phyloP scores from a whole-genome alignment of 148 eudicot species.

The Cornus controversa region DNA sequence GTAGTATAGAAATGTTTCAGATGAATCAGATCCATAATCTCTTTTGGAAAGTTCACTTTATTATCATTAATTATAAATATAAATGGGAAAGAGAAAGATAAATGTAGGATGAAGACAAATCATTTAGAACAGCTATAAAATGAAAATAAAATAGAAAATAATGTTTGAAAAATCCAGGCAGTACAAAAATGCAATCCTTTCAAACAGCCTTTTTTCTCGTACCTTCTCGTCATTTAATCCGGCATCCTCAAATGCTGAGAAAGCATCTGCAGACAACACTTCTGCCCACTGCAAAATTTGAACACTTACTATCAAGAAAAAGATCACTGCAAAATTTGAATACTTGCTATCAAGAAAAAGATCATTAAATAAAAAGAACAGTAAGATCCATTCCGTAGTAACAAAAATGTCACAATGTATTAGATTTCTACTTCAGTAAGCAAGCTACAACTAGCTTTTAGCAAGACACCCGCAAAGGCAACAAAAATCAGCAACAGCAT shows the following conservation, averaged over 20 bases:
- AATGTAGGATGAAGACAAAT: too few species aligned
- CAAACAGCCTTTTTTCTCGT: conserved; percentile 4
- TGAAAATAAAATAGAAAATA: conserved; percentile 8
- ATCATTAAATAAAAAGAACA: neutral
- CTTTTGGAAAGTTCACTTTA: too few species aligned
- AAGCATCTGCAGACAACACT: conserved; percentile 98
- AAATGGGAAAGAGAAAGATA: too few species aligned
- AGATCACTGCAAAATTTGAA: too few species aligned
- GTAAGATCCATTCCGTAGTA: neutral
- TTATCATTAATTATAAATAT: too few species aligned
- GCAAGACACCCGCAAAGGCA: neutral
- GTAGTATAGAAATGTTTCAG: too few species aligned
- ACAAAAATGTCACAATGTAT: neutral
- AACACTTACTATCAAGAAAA: too few species aligned
- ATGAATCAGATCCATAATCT: too few species aligned
- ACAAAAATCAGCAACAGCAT: neutral
- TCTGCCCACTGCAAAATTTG: conserved; percentile 99
- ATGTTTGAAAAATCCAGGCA: neutral
- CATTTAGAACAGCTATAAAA: neutral
- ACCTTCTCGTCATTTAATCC: conserved; percentile 88
- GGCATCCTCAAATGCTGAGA: conserved; percentile 96
- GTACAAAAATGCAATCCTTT: neutral
- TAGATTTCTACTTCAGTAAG: neutral
- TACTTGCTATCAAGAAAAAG: conserved; percentile 5
- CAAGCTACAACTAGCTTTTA: neutral